A percentile compares a stretch with the other conserved stretches of the same genome.
Evolutionary conservation across 208 protist genomes (phyloP).

Genomic region (Leishmania major): DNA sequence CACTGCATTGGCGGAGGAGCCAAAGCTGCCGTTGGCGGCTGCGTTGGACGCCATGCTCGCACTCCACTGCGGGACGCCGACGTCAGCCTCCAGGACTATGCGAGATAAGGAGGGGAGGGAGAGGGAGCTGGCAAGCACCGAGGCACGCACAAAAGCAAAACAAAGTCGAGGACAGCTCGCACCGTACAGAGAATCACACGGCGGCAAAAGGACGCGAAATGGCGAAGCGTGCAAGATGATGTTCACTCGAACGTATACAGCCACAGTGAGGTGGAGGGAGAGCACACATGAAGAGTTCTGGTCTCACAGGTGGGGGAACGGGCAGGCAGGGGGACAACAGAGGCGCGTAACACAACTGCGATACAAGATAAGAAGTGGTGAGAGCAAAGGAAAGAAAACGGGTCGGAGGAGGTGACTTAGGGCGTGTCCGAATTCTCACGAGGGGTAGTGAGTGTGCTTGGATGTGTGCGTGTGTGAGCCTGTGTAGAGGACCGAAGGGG

Average conservation of each 20-base stretch:
- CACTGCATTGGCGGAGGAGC: conserved; percentile 46
- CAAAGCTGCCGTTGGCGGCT: conserved; percentile 42
- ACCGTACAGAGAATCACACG: neutral
- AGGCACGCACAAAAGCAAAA: neutral
- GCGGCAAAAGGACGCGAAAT: neutral
- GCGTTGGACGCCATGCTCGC: conserved; percentile 19
- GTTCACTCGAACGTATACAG: neutral
- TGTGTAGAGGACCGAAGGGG: neutral
- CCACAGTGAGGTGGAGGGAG: too few relatives aligned
- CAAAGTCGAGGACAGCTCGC: conserved; percentile 15
- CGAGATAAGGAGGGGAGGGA: neutral
- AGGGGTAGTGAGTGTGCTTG: neutral
- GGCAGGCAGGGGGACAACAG: neutral
- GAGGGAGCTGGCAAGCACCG: neutral
- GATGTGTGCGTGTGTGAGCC: neutral
- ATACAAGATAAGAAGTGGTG: neutral
- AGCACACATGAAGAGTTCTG: conserved; percentile 3
- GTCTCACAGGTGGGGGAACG: neutral
- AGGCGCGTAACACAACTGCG: neutral
- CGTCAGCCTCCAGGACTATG: neutral
- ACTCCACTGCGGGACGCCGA: neutral
- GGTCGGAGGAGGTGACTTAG: neutral
- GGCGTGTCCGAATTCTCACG: neutral
- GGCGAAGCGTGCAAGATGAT: neutral
- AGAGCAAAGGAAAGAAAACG: neutral